These are phyloP conservation scores for Collybia sordida DNA, from an alignment of 768 basidiomycete genomes.

Conservation along the genomic window DNA sequence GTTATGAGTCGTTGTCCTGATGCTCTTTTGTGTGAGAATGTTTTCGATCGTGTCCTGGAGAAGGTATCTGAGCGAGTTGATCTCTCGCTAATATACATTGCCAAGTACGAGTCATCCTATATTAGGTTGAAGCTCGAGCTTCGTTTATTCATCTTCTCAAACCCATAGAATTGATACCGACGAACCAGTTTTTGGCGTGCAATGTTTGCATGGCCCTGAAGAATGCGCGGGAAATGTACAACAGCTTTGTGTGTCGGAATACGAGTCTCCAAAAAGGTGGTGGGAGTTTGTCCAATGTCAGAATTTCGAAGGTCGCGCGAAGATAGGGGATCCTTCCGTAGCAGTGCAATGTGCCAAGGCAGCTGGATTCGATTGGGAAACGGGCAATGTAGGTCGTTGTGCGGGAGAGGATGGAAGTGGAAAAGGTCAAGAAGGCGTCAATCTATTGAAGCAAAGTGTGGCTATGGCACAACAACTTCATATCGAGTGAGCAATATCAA, in stretches of 20 bases:
- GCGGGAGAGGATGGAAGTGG: slow-evolving; percentile 65
- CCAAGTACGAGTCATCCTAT: slow-evolving; percentile 49
- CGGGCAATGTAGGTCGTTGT: slow-evolving; percentile 54
- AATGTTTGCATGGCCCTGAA: slow-evolving; percentile 74
- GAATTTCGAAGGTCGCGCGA: slow-evolving; percentile 60
- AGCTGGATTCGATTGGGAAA: slow-evolving; percentile 69
- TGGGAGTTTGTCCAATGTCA: slow-evolving; percentile 86
- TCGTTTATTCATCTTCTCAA: not conserved
- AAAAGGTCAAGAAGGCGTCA: slow-evolving; percentile 58
- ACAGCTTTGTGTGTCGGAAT: slow-evolving; percentile 76
- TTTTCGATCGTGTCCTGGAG: slow-evolving; percentile 71
- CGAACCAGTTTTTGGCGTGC: slow-evolving; percentile 73
- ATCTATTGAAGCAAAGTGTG: slow-evolving; percentile 64
- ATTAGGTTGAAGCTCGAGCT: not conserved
- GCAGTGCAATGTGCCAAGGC: slow-evolving; percentile 65
- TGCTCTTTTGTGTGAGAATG: slow-evolving; percentile 75
- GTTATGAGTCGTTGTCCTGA: slow-evolving; percentile 73
- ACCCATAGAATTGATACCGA: slow-evolving; percentile 55
- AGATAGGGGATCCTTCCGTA: slow-evolving; percentile 65
- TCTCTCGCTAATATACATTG: slow-evolving; percentile 72
- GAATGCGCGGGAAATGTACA: slow-evolving; percentile 92
- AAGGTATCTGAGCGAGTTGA: slow-evolving; percentile 65
- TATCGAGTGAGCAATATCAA: slow-evolving; percentile 47
- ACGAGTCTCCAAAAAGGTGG: slow-evolving; percentile 58
- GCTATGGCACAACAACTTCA: slow-evolving; percentile 38